Percentiles rank a stretch among this genome's conserved stretches.
These are phyloP conservation scores for Rhodotorula taiwanensis DNA, from an alignment of 768 basidiomycete genomes.

Conservation along the genomic window DNA sequence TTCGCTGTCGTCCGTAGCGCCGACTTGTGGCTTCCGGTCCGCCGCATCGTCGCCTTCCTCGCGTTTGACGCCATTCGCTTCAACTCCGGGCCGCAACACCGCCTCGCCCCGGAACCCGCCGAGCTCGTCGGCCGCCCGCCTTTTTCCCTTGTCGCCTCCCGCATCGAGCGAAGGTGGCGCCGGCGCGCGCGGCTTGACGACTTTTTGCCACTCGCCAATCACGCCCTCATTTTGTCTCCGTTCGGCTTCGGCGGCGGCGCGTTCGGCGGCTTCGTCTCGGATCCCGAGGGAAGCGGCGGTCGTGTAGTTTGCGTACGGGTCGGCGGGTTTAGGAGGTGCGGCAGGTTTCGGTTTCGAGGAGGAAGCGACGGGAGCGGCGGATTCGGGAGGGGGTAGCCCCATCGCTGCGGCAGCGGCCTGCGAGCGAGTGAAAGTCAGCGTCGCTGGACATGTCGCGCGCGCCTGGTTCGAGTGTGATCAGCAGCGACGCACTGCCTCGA, in stretches of 20 bases:
- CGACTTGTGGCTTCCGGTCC: background rate
- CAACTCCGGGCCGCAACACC: background rate
- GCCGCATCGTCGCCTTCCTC: background rate
- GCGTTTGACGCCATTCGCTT: background rate
- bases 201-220: constrained; percentile 34
- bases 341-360: constrained; percentile 38
- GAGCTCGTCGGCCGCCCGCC: background rate
- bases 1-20: background rate
- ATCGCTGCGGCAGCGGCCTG: constrained; percentile 70
- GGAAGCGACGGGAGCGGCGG: constrained; percentile 44
- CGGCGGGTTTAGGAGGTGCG: constrained; percentile 18
- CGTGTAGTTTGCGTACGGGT: constrained; percentile 68
- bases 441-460: too few species aligned
- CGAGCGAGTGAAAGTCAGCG: background rate
- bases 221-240: constrained; percentile 40
- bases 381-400: constrained; percentile 37
- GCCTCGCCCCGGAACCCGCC: background rate
- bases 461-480: too few species aligned
- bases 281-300: constrained; percentile 78
- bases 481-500: constrained; percentile 61
- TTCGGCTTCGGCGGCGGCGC: constrained; percentile 56
- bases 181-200: constrained; percentile 8
- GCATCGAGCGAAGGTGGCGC: background rate
- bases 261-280: constrained; percentile 67
- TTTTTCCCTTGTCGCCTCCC: background rate